phyloP scores from a whole-genome alignment of 2,329 filamentous ascomycete genomes.

The Xylaria sp. region DNA sequence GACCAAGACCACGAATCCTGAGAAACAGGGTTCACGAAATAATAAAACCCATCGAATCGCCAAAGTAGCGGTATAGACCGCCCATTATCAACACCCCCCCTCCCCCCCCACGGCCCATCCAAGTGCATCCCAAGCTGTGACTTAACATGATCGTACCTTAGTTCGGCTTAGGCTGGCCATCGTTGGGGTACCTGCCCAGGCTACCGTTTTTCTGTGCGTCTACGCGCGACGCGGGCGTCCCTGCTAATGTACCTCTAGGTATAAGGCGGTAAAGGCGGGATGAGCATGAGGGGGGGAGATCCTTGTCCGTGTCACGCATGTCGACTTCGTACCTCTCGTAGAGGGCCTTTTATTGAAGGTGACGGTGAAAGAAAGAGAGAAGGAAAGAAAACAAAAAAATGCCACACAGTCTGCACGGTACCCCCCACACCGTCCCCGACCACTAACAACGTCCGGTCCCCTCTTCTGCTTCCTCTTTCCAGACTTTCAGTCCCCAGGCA shows the following conservation, averaged over 20 bases:
- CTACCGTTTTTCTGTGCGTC: neutral
- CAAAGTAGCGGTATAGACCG: conserved; percentile 21
- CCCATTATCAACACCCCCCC: neutral
- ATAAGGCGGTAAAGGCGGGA: conserved; percentile 17
- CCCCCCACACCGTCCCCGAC: conserved; percentile 6
- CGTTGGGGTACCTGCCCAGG: neutral
- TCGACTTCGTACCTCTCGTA: neutral
- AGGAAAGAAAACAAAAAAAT: neutral
- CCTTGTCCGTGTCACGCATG: conserved; percentile 8
- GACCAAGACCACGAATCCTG: conserved; percentile 14
- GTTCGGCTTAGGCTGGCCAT: neutral
- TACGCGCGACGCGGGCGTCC: neutral
- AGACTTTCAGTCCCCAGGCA: neutral
- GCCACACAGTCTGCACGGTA: conserved; percentile 13
- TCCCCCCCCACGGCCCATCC: neutral
- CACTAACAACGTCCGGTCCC: too few relatives aligned
- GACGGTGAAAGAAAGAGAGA: conserved; percentile 9
- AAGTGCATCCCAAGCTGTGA: neutral
- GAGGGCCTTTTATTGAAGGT: neutral
- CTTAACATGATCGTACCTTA: neutral
- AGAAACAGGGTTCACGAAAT: conserved; percentile 13
- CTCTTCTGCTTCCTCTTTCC: neutral
- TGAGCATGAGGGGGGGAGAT: conserved; percentile 1
- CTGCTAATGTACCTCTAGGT: neutral
- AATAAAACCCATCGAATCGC: conserved; percentile 4